Conservation (phyloP, 129 eudicot species). For the Tagetes erecta region DNA sequence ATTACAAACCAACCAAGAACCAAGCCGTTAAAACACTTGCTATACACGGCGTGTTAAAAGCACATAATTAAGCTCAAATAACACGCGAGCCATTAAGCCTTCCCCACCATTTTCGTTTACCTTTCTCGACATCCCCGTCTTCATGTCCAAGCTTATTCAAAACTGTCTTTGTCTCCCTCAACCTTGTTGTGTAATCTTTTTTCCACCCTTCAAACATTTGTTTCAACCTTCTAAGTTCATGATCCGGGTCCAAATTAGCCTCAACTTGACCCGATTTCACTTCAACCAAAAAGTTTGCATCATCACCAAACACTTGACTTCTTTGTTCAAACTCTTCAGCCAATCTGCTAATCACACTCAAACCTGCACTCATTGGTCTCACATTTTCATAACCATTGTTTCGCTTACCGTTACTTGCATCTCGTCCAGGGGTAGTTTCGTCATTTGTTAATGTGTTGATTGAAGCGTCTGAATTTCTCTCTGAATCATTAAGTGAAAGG, state of each 20-base stretch:
- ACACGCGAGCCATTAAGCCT: constrained; percentile 69
- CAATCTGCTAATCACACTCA: constrained; percentile 73
- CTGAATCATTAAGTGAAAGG: constrained; percentile 65
- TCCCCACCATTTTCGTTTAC: constrained; percentile 83
- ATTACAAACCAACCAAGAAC: constrained; percentile 25
- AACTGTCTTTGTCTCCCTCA: constrained; percentile 85
- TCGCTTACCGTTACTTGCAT: constrained; percentile 43
- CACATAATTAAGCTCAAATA: constrained; percentile 19
- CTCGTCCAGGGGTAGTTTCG: constrained; percentile 43
- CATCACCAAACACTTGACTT: constrained; percentile 85
- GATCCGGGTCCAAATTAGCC: constrained; percentile 74
- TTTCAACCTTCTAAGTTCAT: constrained; percentile 71
- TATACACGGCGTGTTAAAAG: background rate
- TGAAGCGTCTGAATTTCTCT: constrained; percentile 68
- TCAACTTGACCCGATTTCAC: constrained; percentile 83
- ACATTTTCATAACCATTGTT: constrained; percentile 39
- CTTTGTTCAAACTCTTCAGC: constrained; percentile 92
- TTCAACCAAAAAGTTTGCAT: constrained; percentile 86
- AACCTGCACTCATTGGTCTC: constrained; percentile 68
- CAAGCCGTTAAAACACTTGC: background rate
- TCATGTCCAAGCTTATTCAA: constrained; percentile 72
- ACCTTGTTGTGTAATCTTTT: constrained; percentile 73
- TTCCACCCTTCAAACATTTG: constrained; percentile 94
- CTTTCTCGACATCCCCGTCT: constrained; percentile 54
- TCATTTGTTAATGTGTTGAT: constrained; percentile 46